Evolutionary conservation across 2,329 filamentous ascomycete species (phyloP), one percentile per base, ranked within the genome.

Genomic region (Emericellopsis atlantica): DNA sequence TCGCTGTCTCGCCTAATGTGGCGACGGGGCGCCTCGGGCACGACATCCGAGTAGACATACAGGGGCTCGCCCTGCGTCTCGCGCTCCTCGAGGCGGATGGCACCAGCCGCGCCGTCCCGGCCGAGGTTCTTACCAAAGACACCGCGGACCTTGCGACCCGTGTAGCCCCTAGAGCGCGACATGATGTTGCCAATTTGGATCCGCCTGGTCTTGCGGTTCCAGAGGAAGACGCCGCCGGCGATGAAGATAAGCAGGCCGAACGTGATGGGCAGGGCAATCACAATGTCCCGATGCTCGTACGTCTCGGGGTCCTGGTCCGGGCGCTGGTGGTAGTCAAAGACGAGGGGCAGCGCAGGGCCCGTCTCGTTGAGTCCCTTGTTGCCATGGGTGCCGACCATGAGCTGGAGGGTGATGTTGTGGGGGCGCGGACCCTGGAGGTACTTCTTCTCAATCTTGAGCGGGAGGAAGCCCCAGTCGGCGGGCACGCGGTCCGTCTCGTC

Each of bases 171-270:
- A 26, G 48, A 47, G 39, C 69, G 64, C 48, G 66, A 59, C 63
- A 74, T 70, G 56, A 76, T 58, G 49, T 67, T 71, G 40, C 68
- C 71, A 37, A 77, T 51, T 5, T 59, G 57, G 44, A 77, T 72
- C 44, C 54, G 54, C 42, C 73, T 65, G n/a, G 61, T 56, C 49
- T 67, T 63, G 41, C 65, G 61, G 56, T 76, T 73, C 64, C 66
- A 75, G 63, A 80, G 41, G 60, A 70, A 65, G 57, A 77, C 53
- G 57, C 79, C 63, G 59, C 79, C 35, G 49, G 75, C 44, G 46
- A 71, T 59, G 38, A 75, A 44, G 34, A 60, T 37, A 41, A 73
- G 56, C 50, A 67, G 60, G 39, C 65, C 67, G n/a, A 73, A 54
- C 16, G 71, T 58, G 41, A 61, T 56, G 15, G 74, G 73, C 6